These are phyloP conservation scores for Calonectria hawksworthii DNA, from an alignment of 2,329 filamentous ascomycete species.

Conservation along the genomic window DNA sequence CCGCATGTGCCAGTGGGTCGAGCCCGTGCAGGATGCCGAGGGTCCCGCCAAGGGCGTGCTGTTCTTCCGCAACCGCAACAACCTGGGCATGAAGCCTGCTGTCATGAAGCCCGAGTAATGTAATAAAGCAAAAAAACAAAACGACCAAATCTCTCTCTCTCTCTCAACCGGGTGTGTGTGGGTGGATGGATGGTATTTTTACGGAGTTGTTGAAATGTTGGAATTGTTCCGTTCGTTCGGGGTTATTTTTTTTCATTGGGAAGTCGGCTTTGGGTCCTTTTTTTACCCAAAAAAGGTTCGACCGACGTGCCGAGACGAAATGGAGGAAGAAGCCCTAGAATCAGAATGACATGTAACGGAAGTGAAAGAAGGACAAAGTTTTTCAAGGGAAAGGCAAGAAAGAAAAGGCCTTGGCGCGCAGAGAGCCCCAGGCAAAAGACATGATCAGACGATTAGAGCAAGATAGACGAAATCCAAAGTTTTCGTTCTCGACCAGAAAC, in stretches of 20 bases:
- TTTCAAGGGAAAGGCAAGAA: neutral
- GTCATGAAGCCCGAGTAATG: conserved; percentile 36
- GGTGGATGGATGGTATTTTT: conserved; percentile 19
- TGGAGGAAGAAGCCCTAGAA: neutral
- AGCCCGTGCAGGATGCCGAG: conserved; percentile 85
- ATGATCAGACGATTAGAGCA: conserved; percentile 28
- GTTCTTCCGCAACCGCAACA: conserved; percentile 97
- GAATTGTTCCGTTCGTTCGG: neutral
- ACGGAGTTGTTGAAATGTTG: conserved; percentile 8
- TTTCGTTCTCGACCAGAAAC: no score
- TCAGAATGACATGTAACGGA: neutral
- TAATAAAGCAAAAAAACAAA: neutral
- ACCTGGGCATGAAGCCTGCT: conserved; percentile 73
- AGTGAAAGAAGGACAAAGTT: neutral
- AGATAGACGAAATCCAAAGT: conserved; percentile 23
- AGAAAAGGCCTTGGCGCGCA: conserved; percentile 12
- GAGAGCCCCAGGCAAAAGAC: conserved; percentile 1
- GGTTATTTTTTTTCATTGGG: no score
- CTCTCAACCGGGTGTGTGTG: neutral
- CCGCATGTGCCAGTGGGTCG: conserved; percentile 96
- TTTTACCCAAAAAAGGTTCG: no score
- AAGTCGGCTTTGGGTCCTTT: neutral
- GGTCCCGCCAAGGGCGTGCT: conserved; percentile 87
- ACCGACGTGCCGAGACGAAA: neutral
- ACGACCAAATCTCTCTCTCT: neutral